These are phyloP conservation scores for Trichoderma hamatum DNA, from an alignment of 2,329 filamentous ascomycete genomes.

Conservation along the genomic window DNA sequence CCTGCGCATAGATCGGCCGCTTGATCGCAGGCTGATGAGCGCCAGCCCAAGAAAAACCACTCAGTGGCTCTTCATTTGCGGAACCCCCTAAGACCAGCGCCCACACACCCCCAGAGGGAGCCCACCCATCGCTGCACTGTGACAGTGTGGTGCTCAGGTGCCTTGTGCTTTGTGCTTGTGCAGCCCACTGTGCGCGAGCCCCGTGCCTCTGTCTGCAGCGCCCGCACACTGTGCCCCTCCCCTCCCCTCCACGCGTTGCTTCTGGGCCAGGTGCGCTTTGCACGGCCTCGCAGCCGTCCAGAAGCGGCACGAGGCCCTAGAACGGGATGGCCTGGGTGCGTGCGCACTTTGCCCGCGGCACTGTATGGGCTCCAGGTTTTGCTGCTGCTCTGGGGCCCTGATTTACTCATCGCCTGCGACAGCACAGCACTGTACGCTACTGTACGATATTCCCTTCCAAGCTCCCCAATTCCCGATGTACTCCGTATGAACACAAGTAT, in stretches of 20 bases:
- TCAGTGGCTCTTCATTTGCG: constrained; percentile 21
- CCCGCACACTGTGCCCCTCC: constrained; percentile 8
- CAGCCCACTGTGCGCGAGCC: constrained; percentile 4
- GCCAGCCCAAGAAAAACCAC: constrained; percentile 21
- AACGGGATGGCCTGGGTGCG: background rate
- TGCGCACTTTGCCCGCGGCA: background rate
- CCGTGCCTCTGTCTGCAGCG: constrained; percentile 1
- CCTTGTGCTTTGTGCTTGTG: constrained; percentile 12
- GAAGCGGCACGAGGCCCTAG: constrained; percentile 8
- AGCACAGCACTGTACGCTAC: too few species aligned
- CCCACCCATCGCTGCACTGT: constrained; percentile 7
- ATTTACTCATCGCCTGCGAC: background rate
- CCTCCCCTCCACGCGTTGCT: background rate
- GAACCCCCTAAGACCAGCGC: background rate
- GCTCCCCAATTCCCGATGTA: background rate
- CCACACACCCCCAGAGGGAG: background rate
- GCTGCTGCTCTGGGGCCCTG: background rate
- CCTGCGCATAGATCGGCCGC: background rate
- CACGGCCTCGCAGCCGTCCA: background rate
- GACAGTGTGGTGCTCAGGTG: constrained; percentile 9
- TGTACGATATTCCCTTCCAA: background rate
- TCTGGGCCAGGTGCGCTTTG: background rate
- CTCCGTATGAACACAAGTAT: constrained; percentile 18
- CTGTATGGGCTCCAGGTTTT: constrained; percentile 1
- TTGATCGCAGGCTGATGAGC: background rate